A percentile compares a stretch with the other conserved stretches of the same genome.
phyloP scores from a whole-genome alignment of 2,329 filamentous ascomycete genomes.

The Pseudocercospora crystallina region DNA sequence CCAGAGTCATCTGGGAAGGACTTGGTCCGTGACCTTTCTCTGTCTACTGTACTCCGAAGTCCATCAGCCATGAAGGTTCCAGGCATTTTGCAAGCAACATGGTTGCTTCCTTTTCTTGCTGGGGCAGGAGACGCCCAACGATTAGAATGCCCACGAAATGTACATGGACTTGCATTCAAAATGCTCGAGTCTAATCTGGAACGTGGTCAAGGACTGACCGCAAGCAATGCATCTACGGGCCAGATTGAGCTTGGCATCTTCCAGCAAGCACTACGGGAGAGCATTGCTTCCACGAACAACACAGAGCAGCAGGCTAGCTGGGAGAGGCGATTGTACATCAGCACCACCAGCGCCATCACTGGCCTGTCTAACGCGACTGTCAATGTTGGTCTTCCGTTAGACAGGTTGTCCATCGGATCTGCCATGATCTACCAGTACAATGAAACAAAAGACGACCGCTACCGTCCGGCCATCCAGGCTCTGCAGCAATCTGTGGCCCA shows the following conservation, averaged over 20 bases:
- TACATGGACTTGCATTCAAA: conserved; percentile 19
- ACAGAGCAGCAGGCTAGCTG: conserved; percentile 12
- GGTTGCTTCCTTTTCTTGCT: neutral
- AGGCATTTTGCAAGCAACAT: neutral
- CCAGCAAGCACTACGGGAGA: conserved; percentile 34
- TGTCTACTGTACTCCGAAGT: no score
- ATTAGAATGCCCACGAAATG: conserved; percentile 9
- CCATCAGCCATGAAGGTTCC: neutral
- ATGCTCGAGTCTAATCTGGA: conserved; percentile 36
- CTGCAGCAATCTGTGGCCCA: conserved; percentile 30
- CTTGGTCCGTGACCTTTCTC: no score
- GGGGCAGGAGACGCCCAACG: conserved; percentile 1
- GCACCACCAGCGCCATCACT: conserved; percentile 23
- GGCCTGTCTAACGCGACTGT: conserved; percentile 24
- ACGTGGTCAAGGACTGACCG: conserved; percentile 33
- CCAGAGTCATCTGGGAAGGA: no score
- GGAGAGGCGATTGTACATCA: conserved; percentile 19
- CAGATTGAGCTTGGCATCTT: conserved; percentile 36
- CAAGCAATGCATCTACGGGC: conserved; percentile 20
- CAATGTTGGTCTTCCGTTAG: conserved; percentile 30
- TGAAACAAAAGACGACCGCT: conserved; percentile 17
- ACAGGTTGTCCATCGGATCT: conserved; percentile 35
- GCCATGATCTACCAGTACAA: conserved; percentile 25
- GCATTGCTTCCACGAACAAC: conserved; percentile 20
- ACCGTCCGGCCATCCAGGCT: conserved; percentile 14